Percentiles rank a stretch among this genome's conserved stretches.
Conservation (phyloP, 2,329 filamentous ascomycete genomes). For the Boeremia exigua region DNA sequence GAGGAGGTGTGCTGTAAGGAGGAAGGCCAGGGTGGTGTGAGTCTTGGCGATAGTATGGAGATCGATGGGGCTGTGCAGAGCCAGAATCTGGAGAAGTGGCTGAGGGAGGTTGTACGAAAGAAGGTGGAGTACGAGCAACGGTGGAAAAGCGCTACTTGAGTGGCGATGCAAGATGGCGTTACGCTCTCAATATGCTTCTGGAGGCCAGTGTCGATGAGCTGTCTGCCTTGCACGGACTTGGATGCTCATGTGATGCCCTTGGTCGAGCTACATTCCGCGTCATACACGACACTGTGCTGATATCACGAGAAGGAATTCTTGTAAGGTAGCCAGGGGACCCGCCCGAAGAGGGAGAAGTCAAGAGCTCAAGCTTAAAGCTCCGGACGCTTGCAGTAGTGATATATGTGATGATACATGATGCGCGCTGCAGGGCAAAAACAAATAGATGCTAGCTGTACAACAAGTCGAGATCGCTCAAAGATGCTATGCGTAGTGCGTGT, state of each 20-base stretch:
- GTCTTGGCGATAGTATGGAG: constrained; percentile 46
- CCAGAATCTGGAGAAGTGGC: constrained; percentile 46
- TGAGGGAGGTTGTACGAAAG: constrained; percentile 49
- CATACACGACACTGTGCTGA: too few species aligned
- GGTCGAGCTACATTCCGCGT: too few species aligned
- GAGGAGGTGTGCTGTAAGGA: constrained; percentile 67
- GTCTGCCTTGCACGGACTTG: not conserved
- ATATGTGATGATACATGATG: not conserved
- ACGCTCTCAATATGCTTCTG: not conserved
- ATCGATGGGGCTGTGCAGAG: constrained; percentile 41
- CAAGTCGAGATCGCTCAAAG: not conserved
- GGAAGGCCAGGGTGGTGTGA: constrained; percentile 45
- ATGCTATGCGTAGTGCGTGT: not conserved
- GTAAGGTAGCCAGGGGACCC: not conserved
- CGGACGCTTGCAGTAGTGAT: not conserved
- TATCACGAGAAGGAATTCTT: not conserved
- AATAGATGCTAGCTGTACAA: not conserved
- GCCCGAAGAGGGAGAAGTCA: not conserved
- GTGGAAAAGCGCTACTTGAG: constrained; percentile 50
- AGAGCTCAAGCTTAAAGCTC: not conserved
- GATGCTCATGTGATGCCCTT: not conserved
- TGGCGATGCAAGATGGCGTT: not conserved
- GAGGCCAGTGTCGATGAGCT: not conserved
- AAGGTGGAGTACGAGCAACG: constrained; percentile 50
- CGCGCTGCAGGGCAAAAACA: not conserved